These are phyloP conservation scores for Haplographium delicatum DNA, from an alignment of 495 filamentous ascomycete genomes.

Conservation along the genomic window DNA sequence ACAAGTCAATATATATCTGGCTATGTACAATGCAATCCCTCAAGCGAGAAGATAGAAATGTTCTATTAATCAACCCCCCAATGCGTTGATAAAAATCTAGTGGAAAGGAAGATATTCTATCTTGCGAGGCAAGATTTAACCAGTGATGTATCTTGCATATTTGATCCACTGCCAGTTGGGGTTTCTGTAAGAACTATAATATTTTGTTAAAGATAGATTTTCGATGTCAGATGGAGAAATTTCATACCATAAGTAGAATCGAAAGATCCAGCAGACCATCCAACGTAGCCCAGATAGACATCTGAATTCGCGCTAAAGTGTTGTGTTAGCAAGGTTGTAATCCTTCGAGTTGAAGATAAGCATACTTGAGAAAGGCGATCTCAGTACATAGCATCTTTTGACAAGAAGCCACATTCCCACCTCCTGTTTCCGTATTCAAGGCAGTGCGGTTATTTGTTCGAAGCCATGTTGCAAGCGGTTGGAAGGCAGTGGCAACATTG, in stretches of 20 bases:
- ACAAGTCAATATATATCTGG: neutral
- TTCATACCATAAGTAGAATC: slow-evolving; percentile 18
- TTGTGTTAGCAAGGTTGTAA: slow-evolving; percentile 27
- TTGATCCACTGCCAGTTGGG: slow-evolving; percentile 32
- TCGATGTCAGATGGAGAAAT: too few relatives aligned
- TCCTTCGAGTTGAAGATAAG: neutral
- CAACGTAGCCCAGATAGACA: slow-evolving; percentile 47
- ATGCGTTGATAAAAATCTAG: too few relatives aligned
- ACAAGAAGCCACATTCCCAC: slow-evolving; percentile 41
- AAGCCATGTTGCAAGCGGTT: slow-evolving; percentile 41
- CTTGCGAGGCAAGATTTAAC: slow-evolving; percentile 32
- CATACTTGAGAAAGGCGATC: slow-evolving; percentile 32
- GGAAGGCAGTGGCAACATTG: slow-evolving; percentile 43
- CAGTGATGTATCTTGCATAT: slow-evolving; percentile 36
- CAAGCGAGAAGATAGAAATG: neutral
- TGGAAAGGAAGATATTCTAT: too few relatives aligned
- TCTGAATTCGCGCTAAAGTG: slow-evolving; percentile 35
- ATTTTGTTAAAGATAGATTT: slow-evolving; percentile 7
- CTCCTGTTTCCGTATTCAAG: slow-evolving; percentile 51
- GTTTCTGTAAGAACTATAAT: slow-evolving; percentile 36
- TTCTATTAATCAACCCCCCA: neutral
- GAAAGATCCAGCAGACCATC: slow-evolving; percentile 50
- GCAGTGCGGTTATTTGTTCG: slow-evolving; percentile 44
- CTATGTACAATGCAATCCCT: neutral
- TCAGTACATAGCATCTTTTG: slow-evolving; percentile 34